Evolutionary conservation across 176 grass and related monocot genomes (phyloP).

Genomic region (Carex cristatella): DNA sequence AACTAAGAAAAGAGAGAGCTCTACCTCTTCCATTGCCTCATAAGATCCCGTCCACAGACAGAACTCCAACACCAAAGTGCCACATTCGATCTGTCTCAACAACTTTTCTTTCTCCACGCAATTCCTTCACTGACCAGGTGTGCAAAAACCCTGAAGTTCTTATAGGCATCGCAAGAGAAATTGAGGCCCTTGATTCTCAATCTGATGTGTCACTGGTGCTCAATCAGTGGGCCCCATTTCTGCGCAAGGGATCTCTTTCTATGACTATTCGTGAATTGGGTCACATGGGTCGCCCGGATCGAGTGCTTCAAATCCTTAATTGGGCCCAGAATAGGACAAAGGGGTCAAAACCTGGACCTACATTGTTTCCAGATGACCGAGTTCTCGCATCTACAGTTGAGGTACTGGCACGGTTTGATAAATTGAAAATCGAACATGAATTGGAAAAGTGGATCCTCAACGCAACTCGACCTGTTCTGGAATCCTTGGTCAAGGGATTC

Average conservation of each 20-base stretch:
- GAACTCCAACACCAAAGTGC: conserved; percentile 40
- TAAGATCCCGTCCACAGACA: conserved; percentile 28
- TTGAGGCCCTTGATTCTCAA: conserved; percentile 29
- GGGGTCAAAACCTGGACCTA: conserved; percentile 14
- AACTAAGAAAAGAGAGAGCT: conserved; percentile 30
- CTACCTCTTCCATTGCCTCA: conserved; percentile 46
- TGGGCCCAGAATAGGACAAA: conserved; percentile 55
- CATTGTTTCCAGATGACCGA: conserved; percentile 59
- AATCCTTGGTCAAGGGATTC: conserved; percentile 68
- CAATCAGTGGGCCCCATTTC: conserved; percentile 46
- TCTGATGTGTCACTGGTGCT: conserved; percentile 48
- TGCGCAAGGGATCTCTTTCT: conserved; percentile 74
- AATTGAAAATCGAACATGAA: conserved; percentile 36
- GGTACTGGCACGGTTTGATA: conserved; percentile 50
- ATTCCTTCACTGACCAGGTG: conserved; percentile 46
- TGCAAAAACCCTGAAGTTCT: conserved; percentile 60
- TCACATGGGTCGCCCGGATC: conserved; percentile 60
- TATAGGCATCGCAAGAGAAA: conserved; percentile 58
- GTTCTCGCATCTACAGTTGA: conserved; percentile 54
- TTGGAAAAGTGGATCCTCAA: conserved; percentile 47
- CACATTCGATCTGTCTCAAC: conserved; percentile 37
- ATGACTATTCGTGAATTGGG: conserved; percentile 82
- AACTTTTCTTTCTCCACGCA: conserved; percentile 24
- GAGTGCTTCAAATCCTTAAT: conserved; percentile 61
- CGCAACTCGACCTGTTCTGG: conserved; percentile 55